Base-by-base conservation (phyloP, 495 filamentous ascomycete species). In the Gamarada debralockiae region DNA sequence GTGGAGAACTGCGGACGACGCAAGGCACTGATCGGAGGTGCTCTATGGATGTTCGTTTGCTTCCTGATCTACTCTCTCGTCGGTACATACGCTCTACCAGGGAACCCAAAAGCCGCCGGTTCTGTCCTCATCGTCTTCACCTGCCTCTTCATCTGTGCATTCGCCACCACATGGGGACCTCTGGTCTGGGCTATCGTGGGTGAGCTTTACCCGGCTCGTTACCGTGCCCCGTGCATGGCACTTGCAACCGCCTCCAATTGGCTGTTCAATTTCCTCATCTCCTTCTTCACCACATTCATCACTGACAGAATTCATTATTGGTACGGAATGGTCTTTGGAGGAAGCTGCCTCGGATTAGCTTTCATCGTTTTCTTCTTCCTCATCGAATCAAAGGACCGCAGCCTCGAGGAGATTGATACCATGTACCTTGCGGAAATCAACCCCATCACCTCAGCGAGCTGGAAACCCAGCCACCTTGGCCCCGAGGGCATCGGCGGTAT, bases 241-340 rank as follows among this genome's bases (percentile, higher is more conserved):
- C 61, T 91, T 6, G 82, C 85, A 10, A 91, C 89, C 3, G 81
- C 85, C 10, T 73, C 77, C 51, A 92, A 92, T 73, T 93, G 89
- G 89, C 75, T 80, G 48, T 69, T 74, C 44, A 87, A 86, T 69
- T 96, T 95, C 73, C 67, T 89, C 45, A 82, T 90, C 62, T 82
- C 81, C 8, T 89, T 90, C 76, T 87, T 92, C 75, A 90, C 87
- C 13, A 83, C 84, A 17, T 88, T 87, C 69, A 91, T 93, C 65
- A 83, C 80, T 52, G 72, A 75, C 57, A 67, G 76, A 9, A 95
- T 96, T 59, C 77, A 85, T 65, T 95, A 87, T 66, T 76, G 76
- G 48, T 95, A 93, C 67, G 90, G 90, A 13, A 85, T 92, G 65
- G 81, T 96, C 52, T 95, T 95, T 64, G 88, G 84, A 1, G 82